A percentile compares a stretch with the other conserved stretches of the same genome.
These are phyloP conservation scores for Heteromeles arbutifolia DNA, from an alignment of 306 rosid species.

Conservation along the genomic window DNA sequence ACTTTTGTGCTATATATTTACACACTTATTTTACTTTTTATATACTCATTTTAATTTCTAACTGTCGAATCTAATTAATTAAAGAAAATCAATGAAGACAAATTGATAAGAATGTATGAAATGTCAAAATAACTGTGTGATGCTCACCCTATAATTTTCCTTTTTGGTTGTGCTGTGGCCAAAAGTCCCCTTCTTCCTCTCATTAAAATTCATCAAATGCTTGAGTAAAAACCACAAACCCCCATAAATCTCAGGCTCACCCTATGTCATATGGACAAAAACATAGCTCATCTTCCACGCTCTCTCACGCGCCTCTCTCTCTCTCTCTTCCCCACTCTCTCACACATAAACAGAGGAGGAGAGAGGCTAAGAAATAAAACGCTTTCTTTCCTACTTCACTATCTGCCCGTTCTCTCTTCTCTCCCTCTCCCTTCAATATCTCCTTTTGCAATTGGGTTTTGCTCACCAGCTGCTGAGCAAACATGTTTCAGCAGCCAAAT, in stretches of 20 bases:
- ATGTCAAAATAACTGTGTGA: too few relatives aligned
- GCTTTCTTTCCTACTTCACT: conserved; percentile 32
- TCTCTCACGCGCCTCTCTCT: conserved; percentile 5
- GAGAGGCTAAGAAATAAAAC: conserved; percentile 22
- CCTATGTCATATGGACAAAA: background rate
- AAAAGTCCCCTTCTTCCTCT: background rate
- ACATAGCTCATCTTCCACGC: background rate
- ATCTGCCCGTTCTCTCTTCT: conserved; percentile 25
- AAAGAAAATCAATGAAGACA: too few relatives aligned
- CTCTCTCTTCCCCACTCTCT: background rate
- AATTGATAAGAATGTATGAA: too few relatives aligned
- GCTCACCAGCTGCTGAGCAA: conserved; percentile 15
- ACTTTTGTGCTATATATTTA: too few relatives aligned
- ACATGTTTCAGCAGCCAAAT: conserved; percentile 43
- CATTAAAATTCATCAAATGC: background rate
- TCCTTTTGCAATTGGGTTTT: conserved; percentile 18
- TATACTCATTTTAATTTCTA: too few relatives aligned
- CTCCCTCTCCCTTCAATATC: background rate
- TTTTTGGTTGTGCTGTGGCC: background rate
- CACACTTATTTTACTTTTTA: too few relatives aligned
- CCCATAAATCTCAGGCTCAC: background rate
- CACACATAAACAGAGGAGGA: background rate
- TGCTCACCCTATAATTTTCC: background rate
- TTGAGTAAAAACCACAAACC: background rate
- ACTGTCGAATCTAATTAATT: too few relatives aligned